Evolutionary conservation across 2,329 filamentous ascomycete genomes (phyloP).

Genomic region (Aspergillus pseudoterreus): DNA sequence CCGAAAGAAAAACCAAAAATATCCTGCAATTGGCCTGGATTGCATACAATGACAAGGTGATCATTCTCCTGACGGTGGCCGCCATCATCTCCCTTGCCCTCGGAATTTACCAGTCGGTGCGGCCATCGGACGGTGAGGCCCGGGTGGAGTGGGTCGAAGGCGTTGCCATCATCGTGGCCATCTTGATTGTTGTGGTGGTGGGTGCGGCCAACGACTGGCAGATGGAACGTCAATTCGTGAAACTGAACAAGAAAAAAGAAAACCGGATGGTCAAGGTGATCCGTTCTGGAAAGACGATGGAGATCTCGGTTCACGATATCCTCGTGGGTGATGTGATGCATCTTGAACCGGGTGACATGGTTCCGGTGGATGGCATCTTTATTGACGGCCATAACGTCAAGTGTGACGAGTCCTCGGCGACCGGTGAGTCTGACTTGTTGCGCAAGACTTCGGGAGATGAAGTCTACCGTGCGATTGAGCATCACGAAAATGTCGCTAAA

Average conservation of each 20-base stretch:
- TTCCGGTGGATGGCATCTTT: constrained; percentile 69
- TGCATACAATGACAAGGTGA: constrained; percentile 76
- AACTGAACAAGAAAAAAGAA: constrained; percentile 75
- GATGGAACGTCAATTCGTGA: constrained; percentile 76
- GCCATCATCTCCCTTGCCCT: constrained; percentile 71
- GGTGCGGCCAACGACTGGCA: constrained; percentile 80
- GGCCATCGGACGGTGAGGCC: constrained; percentile 49
- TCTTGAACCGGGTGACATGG: constrained; percentile 68
- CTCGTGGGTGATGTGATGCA: constrained; percentile 71
- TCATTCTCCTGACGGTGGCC: constrained; percentile 67
- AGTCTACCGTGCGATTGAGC: constrained; percentile 61
- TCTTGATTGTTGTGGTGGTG: constrained; percentile 70
- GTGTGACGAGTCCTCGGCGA: constrained; percentile 72
- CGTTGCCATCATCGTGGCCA: constrained; percentile 73
- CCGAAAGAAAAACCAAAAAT: constrained; percentile 65
- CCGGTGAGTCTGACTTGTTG: constrained; percentile 70
- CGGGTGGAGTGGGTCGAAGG: constrained; percentile 78
- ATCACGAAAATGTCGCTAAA: constrained; percentile 58
- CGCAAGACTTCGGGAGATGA: constrained; percentile 64
- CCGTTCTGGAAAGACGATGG: constrained; percentile 67
- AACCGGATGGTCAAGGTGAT: constrained; percentile 70
- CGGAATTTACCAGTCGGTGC: constrained; percentile 69
- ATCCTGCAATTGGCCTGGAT: constrained; percentile 72
- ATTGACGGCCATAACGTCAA: constrained; percentile 64
- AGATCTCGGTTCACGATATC: constrained; percentile 68